These are phyloP conservation scores for Colletotrichum costaricense DNA, from an alignment of 2,329 filamentous ascomycete species.

Conservation along the genomic window DNA sequence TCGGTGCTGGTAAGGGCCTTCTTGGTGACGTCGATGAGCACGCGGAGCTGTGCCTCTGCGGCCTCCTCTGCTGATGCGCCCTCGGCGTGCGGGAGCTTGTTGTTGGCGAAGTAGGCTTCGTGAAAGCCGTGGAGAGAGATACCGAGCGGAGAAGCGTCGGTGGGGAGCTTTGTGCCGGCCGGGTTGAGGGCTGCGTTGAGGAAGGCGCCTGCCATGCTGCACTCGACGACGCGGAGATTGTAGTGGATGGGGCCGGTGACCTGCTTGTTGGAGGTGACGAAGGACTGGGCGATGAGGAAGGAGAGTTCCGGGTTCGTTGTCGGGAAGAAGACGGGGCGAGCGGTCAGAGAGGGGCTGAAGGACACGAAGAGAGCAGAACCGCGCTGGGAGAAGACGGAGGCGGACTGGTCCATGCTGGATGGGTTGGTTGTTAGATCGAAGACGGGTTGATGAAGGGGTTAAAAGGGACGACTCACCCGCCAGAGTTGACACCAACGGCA, in stretches of 20 bases:
- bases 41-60: constrained; percentile 74
- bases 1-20: constrained; percentile 80
- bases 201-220: constrained; percentile 84
- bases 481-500: constrained; percentile 94
- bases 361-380: constrained; percentile 91
- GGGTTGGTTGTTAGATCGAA: neutral
- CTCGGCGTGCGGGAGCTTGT: constrained; percentile 48
- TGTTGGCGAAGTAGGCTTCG: constrained; percentile 77
- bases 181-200: constrained; percentile 70
- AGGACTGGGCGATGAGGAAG: constrained; percentile 95
- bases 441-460: neutral
- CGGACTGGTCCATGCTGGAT: constrained; percentile 92
- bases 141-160: constrained; percentile 85
- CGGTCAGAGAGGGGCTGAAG: constrained; percentile 83
- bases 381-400: constrained; percentile 90
- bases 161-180: constrained; percentile 70
- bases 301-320: constrained; percentile 83
- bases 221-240: constrained; percentile 96
- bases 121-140: constrained; percentile 90
- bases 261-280: constrained; percentile 94
- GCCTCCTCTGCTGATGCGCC: constrained; percentile 38
- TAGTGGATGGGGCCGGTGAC: constrained; percentile 94
- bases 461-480: constrained; percentile 70
- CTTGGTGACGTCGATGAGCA: constrained; percentile 76
- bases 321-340: constrained; percentile 84